Evolutionary conservation across 805 yeast species (phyloP), one percentile per base, ranked within the genome.

Genomic region (Blastobotrys muscicola): DNA sequence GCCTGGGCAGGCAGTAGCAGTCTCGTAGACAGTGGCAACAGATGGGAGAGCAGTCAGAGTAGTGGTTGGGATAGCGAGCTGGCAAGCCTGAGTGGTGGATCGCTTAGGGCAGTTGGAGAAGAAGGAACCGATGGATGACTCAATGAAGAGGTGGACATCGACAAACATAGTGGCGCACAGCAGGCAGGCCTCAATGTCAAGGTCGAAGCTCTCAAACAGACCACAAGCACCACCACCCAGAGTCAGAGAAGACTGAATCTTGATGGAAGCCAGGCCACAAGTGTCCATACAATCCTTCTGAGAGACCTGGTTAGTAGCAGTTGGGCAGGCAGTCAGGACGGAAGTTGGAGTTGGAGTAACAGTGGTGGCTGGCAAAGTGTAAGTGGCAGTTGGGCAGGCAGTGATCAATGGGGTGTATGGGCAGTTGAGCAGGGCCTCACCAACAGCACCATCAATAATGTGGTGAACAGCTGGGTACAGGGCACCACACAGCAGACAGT

Each of bases 401-500:
- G 16, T 12, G 36, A 13, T 12, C 16, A 33, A 9, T 13, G 15
- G 15, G 15, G 10, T 12, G 36, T 8, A 33, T 9, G 16, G 15
- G 39, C 47, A 11, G 33, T 43, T 40, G 35, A 44, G 16, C 33
- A 44, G 32, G n/a, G 33, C 34, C 31, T 44, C 36, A 16, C 47
- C 36, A 33, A 46, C 38, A 35, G 40, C 14, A 36, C 45, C 36
- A 16, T 39, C 30, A 29, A 41, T 30, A 15, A 38, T 8, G 20
- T 33, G 16, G 36, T 40, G 33, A 4, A 44, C 36, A 33, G 43
- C 32, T 8, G 36, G 14, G 33, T 43, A 42, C 26, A 47, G 37
- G 13, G 45, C 32, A 13, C 44, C 48, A 4, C 49, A 47, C 2
- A 42, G 42, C 33, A 47, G 39, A 15, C 48, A 47, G 31, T 43